Conservation (phyloP, 73 alveolate species). For the Paramecium caudatum region DNA sequence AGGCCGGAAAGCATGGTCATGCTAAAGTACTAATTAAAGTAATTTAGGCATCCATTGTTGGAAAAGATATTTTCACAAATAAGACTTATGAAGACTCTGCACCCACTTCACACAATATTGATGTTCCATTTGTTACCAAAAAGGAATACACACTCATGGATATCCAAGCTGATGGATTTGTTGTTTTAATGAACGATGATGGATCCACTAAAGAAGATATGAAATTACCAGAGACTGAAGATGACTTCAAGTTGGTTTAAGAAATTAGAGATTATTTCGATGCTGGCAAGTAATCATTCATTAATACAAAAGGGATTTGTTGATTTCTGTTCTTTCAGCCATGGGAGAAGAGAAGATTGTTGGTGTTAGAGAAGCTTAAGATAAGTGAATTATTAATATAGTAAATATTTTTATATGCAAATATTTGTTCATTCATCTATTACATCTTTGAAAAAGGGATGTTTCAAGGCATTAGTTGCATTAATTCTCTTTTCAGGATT, state of each 20-base stretch:
- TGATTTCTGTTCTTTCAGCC: conserved; percentile 89
- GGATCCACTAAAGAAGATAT: conserved; percentile 94
- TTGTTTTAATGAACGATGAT: conserved; percentile 87
- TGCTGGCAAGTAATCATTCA: conserved; percentile 80
- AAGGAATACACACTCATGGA: conserved; percentile 87
- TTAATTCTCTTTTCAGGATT: conserved; percentile 74
- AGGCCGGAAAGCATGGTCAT: conserved; percentile 96
- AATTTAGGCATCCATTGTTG: conserved; percentile 88
- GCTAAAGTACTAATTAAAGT: conserved; percentile 80
- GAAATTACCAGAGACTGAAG: conserved; percentile 93
- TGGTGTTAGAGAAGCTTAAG: conserved; percentile 86
- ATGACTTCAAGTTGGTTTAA: conserved; percentile 83
- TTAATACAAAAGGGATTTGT: conserved; percentile 72
- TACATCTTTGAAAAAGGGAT: conserved; percentile 74
- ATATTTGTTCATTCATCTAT: conserved; percentile 58
- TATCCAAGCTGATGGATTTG: conserved; percentile 88
- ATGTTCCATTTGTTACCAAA: conserved; percentile 92
- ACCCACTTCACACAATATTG: conserved; percentile 95
- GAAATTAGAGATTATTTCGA: conserved; percentile 82
- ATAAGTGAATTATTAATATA: conserved; percentile 25
- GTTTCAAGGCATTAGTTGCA: conserved; percentile 73
- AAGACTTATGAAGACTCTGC: conserved; percentile 91
- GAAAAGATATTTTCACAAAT: conserved; percentile 92
- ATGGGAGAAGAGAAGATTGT: conserved; percentile 90
- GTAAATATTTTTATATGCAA: conserved; percentile 36